phyloP scores from a whole-genome alignment of 2,329 filamentous ascomycete genomes.

The Epichloe elymi region DNA sequence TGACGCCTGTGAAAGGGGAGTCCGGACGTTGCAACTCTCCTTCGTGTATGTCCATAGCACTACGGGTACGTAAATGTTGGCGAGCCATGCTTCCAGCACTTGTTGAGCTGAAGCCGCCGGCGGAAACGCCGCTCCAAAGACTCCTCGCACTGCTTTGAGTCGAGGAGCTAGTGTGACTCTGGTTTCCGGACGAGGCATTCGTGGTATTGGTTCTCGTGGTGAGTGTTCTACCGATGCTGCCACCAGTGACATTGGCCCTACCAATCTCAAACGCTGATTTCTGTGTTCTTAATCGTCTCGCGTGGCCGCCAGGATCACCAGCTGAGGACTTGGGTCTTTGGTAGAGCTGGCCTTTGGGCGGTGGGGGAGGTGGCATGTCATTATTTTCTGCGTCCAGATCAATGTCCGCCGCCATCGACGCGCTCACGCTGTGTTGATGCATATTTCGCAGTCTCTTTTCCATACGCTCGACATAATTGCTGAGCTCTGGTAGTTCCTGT shows the following conservation, averaged over 20 bases:
- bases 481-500: conserved; percentile 54
- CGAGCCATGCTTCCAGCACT: conserved; percentile 88
- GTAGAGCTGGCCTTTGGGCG: conserved; percentile 39
- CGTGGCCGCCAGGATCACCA: conserved; percentile 26
- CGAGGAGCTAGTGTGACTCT: conserved; percentile 60
- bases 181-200: conserved; percentile 59
- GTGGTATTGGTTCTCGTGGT: conserved; percentile 83
- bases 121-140: conserved; percentile 87
- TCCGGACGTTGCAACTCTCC: conserved; percentile 42
- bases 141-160: conserved; percentile 72
- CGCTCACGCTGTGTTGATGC: conserved; percentile 44
- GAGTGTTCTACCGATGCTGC: conserved; percentile 59
- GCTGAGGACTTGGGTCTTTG: conserved; percentile 48
- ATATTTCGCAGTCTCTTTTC: conserved; percentile 65
- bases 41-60: conserved; percentile 49
- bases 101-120: conserved; percentile 82
- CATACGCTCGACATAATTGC: conserved; percentile 85
- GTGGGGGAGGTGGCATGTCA: conserved; percentile 50
- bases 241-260: conserved; percentile 17
- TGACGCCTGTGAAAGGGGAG: conserved; percentile 62
- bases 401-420: conserved; percentile 5
- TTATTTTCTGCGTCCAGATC: conserved; percentile 21
- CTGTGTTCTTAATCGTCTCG: conserved; percentile 42
- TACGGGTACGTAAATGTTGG: conserved; percentile 53
- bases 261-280: conserved; percentile 72